These are phyloP conservation scores for Hirsutella thompsonii DNA, from an alignment of 2,329 filamentous ascomycete species.

Conservation along the genomic window DNA sequence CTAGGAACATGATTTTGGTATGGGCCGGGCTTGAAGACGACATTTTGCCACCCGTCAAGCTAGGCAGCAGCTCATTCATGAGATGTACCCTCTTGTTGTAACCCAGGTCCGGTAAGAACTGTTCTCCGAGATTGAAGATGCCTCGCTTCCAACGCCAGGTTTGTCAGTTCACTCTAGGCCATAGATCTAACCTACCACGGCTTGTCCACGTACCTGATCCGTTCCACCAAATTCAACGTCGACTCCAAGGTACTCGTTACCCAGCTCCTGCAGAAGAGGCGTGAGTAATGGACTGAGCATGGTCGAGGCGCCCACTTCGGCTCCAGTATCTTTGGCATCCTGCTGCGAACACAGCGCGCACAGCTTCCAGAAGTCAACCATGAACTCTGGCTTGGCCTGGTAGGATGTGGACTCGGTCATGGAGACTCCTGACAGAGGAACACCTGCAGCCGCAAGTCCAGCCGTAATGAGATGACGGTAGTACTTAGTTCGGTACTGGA, in stretches of 20 bases:
- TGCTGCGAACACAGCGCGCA: not conserved
- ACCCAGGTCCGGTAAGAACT: constrained; percentile 1
- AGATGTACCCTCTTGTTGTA: constrained; percentile 2
- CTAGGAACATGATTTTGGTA: constrained; percentile 1
- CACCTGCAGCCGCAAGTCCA: not conserved
- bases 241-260: constrained; percentile 1
- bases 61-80: constrained; percentile 1
- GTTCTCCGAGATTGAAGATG: constrained; percentile 2
- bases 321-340: constrained; percentile 1
- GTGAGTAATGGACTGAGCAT: constrained; percentile 2
- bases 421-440: not conserved
- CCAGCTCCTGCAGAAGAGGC: constrained; percentile 1
- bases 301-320: not conserved
- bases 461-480: constrained; percentile 1
- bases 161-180: not conserved
- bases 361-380: constrained; percentile 2
- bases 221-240: constrained; percentile 1
- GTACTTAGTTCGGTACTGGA: not conserved
- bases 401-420: not conserved
- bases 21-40: not conserved
- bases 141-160: not conserved
- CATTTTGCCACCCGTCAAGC: constrained; percentile 2
- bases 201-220: not conserved
- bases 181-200: not conserved
- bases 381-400: not conserved